These are phyloP conservation scores for Sclerotinia minor DNA, from an alignment of 2,329 filamentous ascomycete species.

Conservation along the genomic window DNA sequence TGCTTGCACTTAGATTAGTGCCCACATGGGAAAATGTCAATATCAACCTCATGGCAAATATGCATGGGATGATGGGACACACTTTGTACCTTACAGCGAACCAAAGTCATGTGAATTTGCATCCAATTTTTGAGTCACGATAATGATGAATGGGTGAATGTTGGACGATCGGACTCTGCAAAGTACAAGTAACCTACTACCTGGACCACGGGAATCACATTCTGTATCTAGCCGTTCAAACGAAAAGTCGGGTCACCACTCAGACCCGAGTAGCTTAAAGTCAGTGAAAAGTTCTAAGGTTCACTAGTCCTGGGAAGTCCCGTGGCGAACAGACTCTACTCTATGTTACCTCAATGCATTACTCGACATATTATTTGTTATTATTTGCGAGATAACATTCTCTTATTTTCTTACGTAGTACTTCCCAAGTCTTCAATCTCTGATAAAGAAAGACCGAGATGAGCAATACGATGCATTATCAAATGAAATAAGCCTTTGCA, in stretches of 20 bases:
- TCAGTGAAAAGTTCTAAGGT: conserved; percentile 1
- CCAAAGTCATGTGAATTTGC: conserved; percentile 16
- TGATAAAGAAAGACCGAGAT: conserved; percentile 12
- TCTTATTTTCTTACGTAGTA: neutral
- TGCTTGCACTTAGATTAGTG: conserved; percentile 29
- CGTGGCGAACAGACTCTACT: conserved; percentile 15
- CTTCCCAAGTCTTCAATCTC: conserved; percentile 23
- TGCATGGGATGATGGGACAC: conserved; percentile 11
- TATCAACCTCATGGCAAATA: conserved; percentile 33
- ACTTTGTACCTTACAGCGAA: conserved; percentile 29
- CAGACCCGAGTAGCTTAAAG: conserved; percentile 10
- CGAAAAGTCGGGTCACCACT: conserved; percentile 23
- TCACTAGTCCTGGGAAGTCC: conserved; percentile 6
- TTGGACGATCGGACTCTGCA: conserved; percentile 22
- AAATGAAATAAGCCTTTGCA: neutral
- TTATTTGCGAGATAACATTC: neutral
- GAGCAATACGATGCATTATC: conserved; percentile 18
- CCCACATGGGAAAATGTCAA: conserved; percentile 31
- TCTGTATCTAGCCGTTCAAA: conserved; percentile 22
- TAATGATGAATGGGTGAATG: neutral
- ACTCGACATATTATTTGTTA: conserved; percentile 1
- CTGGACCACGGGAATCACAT: conserved; percentile 24
- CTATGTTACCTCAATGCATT: conserved; percentile 19
- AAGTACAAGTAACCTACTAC: conserved; percentile 19
- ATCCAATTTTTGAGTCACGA: neutral